Conservation (phyloP, 2,329 filamentous ascomycete genomes). For the Didymella exigua region DNA sequence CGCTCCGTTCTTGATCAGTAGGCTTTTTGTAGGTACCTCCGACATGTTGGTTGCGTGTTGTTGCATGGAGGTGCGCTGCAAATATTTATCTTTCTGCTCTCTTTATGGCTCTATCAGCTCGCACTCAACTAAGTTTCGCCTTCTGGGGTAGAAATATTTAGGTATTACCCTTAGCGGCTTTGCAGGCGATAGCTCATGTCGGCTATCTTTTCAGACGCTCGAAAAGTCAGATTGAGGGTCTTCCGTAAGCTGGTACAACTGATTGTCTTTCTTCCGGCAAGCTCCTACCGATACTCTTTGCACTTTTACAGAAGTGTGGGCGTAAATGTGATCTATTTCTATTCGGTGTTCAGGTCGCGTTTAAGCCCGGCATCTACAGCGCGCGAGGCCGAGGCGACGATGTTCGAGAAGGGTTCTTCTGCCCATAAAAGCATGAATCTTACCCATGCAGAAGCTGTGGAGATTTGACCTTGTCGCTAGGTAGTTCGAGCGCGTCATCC, state of each 20-base stretch:
- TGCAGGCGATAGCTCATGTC: background rate
- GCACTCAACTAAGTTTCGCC: no score
- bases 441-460: no score
- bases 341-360: background rate
- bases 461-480: no score
- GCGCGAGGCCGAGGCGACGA: background rate
- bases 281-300: background rate
- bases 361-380: background rate
- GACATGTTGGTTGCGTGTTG: background rate
- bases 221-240: background rate
- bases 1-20: conserved; percentile 46
- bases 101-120: background rate
- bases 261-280: background rate
- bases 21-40: background rate
- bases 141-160: background rate
- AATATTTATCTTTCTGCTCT: background rate
- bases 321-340: background rate
- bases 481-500: no score
- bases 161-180: background rate
- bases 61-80: background rate
- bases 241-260: background rate
- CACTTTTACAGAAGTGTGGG: background rate
- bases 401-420: background rate
- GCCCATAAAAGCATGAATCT: no score
- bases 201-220: background rate